These are phyloP conservation scores for Ophiostoma sp. DNA, from an alignment of 2,329 filamentous ascomycete genomes.

Conservation along the genomic window DNA sequence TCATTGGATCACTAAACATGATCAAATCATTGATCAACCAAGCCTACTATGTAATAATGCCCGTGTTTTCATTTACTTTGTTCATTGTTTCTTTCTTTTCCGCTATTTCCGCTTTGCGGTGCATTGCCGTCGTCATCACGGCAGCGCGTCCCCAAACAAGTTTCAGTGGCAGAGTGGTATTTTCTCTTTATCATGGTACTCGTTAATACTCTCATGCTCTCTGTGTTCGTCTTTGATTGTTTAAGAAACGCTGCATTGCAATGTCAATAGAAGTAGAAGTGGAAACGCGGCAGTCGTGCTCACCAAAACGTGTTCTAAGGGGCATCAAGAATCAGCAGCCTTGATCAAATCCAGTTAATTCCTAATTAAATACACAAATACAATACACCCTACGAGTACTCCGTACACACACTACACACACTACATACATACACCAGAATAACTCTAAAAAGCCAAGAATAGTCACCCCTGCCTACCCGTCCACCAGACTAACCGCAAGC, in stretches of 20 bases:
- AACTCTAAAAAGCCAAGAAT: background rate
- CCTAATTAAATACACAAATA: background rate
- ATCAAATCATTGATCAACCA: background rate
- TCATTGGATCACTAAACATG: too few relatives aligned
- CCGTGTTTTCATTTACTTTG: background rate
- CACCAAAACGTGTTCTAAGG: background rate
- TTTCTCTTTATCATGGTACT: background rate
- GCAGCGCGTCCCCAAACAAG: background rate
- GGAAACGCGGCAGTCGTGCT: background rate
- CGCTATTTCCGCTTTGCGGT: background rate
- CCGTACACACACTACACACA: background rate
- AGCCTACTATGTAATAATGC: background rate
- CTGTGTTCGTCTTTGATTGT: too few relatives aligned
- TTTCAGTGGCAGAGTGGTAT: background rate
- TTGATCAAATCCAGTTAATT: background rate
- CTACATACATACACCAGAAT: background rate
- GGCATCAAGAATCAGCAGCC: background rate
- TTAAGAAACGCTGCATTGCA: too few relatives aligned
- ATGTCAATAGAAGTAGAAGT: background rate
- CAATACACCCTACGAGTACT: too few relatives aligned
- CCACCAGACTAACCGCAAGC: slow-evolving; percentile 2
- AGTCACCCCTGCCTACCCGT: background rate
- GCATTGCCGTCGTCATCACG: background rate
- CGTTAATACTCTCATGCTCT: background rate
- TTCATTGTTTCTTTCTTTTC: background rate